Evolutionary conservation across 805 yeast genomes (phyloP), one percentile per base, ranked within the genome.

Genomic region (Ogataea ganodermae): DNA sequence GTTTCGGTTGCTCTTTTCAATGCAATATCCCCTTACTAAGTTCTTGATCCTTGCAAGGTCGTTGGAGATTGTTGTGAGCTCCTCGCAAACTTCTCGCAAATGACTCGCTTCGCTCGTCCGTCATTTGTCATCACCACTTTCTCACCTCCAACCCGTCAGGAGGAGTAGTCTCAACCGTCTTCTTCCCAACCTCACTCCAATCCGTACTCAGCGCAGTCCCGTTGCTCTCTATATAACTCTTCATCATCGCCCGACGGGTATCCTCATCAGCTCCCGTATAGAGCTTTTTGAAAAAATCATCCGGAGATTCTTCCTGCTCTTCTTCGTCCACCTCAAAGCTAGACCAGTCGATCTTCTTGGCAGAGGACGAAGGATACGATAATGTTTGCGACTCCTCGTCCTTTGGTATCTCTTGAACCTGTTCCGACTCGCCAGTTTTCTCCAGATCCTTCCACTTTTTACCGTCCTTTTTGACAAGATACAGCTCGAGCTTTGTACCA

Each of bases 191-290:
- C 50, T 89, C 96, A 9, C 70, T 78, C 99, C 99, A 94, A 62
- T 89, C 87, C 3, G 99, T 94, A 38, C 96, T 88, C 49, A 94
- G 72, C 1, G 96, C 81, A 0, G 99, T 94, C 17, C 99, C 99
- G 58, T 87, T 86, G 57, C 96, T 87, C 67, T 94, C 97, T n/a
- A 81, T 74, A 59, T 79, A 94, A 44, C 96, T 88, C 70, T 94
- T 94, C 96, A 89, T 86, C 98, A 94, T 94, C 1, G 99, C 99
- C 43, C 95, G 74, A 56, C 73, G 74, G 1, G 96, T 84, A 59
- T 94, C 97, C 6, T 86, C 94, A 62, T 90, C 96, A 0, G 96
- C 92, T 53, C 78, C 83, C 22, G 76, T 75, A 68, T 86, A 94
- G 9, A 94, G 61, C 53, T 81, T 74, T 56, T 81, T 78, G 70